Base-by-base conservation (phyloP, 441 rosid species). In the Bruguiera hainesii region DNA sequence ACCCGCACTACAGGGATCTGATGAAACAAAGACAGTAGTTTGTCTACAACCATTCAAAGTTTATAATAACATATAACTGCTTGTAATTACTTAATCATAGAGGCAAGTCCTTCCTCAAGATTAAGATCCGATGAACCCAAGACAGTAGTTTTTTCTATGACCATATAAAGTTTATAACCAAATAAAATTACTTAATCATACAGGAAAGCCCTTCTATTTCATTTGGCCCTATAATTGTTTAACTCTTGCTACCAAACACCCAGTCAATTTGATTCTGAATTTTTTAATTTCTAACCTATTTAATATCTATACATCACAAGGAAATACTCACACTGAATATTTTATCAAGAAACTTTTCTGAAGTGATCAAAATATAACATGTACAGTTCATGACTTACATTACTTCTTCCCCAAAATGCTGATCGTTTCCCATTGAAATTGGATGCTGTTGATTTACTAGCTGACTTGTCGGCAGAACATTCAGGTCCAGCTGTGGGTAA, bases 401-500 rank as follows among this genome's bases (percentile, higher is more conserved):
- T 80, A 77, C 87, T 86, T 82, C 97, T 90, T 75, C 96, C 93
- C 98, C 97, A 91, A 75, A 95, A 87, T 72, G 93, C 71, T 76
- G 96, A 76, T 50, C 93, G 83, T 82, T 89, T 90, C 56, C 85
- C 56, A 66, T 79, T 84, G 75, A 63, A 71, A 79, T 81, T 85
- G 60, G 97, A 83, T 65, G 86, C 80, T 23, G 90, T 75, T 69
- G 76, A 73, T 81, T 87, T 91, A 77, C 79, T 79, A 69, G 73
- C 69, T 11, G 89, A 33, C 88, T 85, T 92, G 75, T 84, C 97
- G 66, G 79, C 72, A 63, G 88, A 79, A 42, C 85, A 84, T 69
- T 91, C 96, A 71, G 84, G 78, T 66, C 80, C 90, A 66, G 90
- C 75, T 31, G 71, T 48, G 64, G 89, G 76, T 73, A 82, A 66